A percentile compares a stretch with the other conserved stretches of the same genome.
These are phyloP conservation scores for Eimeria maxima DNA, from an alignment of 169 alveolate species.

Conservation along the genomic window DNA sequence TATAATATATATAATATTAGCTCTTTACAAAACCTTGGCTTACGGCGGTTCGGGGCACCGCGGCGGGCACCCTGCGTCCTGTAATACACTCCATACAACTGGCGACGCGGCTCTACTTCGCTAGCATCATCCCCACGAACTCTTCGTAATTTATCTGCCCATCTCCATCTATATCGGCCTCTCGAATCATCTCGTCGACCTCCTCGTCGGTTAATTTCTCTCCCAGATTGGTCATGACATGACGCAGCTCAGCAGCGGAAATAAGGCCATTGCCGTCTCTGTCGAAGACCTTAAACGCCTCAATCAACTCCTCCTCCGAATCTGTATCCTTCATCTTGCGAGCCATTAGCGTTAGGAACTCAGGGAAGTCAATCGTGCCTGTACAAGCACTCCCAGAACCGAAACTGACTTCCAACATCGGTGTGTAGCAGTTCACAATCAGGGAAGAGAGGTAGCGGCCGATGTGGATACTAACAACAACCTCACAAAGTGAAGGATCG, in stretches of 20 bases:
- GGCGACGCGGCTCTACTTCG: slow-evolving; percentile 90
- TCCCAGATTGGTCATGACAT: slow-evolving; percentile 99
- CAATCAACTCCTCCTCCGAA: slow-evolving; percentile 99
- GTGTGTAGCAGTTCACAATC: neutral
- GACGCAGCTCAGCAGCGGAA: slow-evolving; percentile 99
- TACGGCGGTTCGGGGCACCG: slow-evolving; percentile 14
- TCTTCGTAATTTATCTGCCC: slow-evolving; percentile 99
- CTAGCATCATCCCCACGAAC: slow-evolving; percentile 98
- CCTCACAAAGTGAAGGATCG: neutral
- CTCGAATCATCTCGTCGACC: slow-evolving; percentile 99
- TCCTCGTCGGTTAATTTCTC: slow-evolving; percentile 99
- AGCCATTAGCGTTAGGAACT: slow-evolving; percentile 99
- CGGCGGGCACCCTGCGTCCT: slow-evolving; percentile 46
- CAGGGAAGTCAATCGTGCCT: slow-evolving; percentile 99
- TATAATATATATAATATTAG: too few relatives aligned
- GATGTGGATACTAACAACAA: neutral
- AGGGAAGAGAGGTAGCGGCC: neutral
- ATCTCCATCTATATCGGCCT: slow-evolving; percentile 99
- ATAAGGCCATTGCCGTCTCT: slow-evolving; percentile 99
- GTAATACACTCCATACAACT: neutral
- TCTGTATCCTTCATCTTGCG: slow-evolving; percentile 99
- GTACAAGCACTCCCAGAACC: slow-evolving; percentile 30
- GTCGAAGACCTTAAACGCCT: slow-evolving; percentile 99
- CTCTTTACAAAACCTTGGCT: slow-evolving; percentile 49
- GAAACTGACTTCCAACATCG: neutral